A percentile compares a stretch with the other conserved stretches of the same genome.
phyloP scores from a whole-genome alignment of 768 basidiomycete species.

The Russula dissimulans region DNA sequence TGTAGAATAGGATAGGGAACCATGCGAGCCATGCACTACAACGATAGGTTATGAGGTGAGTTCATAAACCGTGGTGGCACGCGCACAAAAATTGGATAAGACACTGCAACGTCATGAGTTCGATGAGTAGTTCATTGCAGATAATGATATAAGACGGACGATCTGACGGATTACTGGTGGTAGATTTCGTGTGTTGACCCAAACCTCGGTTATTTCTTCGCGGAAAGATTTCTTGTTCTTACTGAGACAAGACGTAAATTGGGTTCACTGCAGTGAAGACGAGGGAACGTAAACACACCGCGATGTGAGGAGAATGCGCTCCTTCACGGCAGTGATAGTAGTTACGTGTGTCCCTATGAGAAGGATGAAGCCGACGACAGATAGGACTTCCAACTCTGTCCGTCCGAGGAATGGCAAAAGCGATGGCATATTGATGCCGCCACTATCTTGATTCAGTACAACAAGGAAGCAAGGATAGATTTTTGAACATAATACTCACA shows the following conservation, averaged over 20 bases:
- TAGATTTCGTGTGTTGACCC: slow-evolving; percentile 48
- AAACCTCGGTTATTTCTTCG: slow-evolving; percentile 55
- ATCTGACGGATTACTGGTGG: slow-evolving; percentile 38
- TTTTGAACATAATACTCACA: slow-evolving; percentile 42
- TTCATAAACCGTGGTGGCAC: not conserved
- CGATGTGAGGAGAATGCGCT: slow-evolving; percentile 54
- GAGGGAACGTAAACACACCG: slow-evolving; percentile 23
- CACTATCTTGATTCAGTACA: slow-evolving; percentile 36
- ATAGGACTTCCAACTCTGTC: slow-evolving; percentile 73
- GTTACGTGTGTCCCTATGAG: slow-evolving; percentile 57
- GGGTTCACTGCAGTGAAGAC: not conserved
- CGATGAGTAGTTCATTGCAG: not conserved
- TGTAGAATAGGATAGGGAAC: slow-evolving; percentile 90
- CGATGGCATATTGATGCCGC: slow-evolving; percentile 66
- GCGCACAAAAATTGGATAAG: slow-evolving; percentile 70
- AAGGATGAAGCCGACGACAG: slow-evolving; percentile 61
- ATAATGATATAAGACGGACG: slow-evolving; percentile 27
- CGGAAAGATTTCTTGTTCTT: slow-evolving; percentile 27
- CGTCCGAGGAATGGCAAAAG: slow-evolving; percentile 67
- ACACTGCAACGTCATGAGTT: slow-evolving; percentile 37
- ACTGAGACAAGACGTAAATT: slow-evolving; percentile 10
- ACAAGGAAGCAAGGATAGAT: not conserved
- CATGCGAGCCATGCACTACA: slow-evolving; percentile 75
- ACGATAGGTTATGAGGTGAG: not conserved
- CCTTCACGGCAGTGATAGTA: slow-evolving; percentile 55